Evolutionary conservation across 2,329 filamentous ascomycete species (phyloP), one percentile per base, ranked within the genome.

Genomic region (Pseudogymnoascus sp.): DNA sequence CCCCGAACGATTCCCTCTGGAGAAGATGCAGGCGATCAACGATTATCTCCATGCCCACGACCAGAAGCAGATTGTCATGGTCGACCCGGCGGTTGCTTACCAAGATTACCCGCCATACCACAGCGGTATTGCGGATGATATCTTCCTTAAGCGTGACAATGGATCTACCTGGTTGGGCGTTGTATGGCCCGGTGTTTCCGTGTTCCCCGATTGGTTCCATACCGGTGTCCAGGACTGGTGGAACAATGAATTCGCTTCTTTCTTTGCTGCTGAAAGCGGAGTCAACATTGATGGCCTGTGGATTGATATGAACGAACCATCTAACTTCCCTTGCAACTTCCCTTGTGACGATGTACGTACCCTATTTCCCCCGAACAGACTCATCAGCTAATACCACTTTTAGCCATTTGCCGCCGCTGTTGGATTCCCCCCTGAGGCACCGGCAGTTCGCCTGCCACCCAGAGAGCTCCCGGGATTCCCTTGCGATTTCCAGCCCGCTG

Each of bases 261-360:
- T 90, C 75, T 91, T 92, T 74, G 72, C 79, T 63, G 73, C 80
- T 63, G 73, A 80, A 0, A 78, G 74, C 1, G 89, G 89, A 30
- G 78, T 93, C 14, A 83, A 92, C 65, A 87, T 93, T 57, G 89
- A 93, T 64, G 89, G 82, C 1, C 76, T 93, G 1, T 92, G 88
- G 86, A 89, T 90, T 65, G 88, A 90, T 66, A 83, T 88, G 81
- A 85, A 84, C 62, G 81, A 85, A 67, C 78, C 76, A 2, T 73
- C 77, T 4, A 79, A 78, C 65, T 77, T 81, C 64, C 66, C 72
- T 65, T 84, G 81, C 69, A 73, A 75, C 43, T 83, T 79, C 64
- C 81, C 81, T n/a, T 85, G 82, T 68, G 71, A 75, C 20, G 70
- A 84, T 65, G 58, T 50, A 50, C 30, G 43, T 30, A 50, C 30